phyloP scores from a whole-genome alignment of 768 basidiomycete species.

The Panaeolus cyanescens region DNA sequence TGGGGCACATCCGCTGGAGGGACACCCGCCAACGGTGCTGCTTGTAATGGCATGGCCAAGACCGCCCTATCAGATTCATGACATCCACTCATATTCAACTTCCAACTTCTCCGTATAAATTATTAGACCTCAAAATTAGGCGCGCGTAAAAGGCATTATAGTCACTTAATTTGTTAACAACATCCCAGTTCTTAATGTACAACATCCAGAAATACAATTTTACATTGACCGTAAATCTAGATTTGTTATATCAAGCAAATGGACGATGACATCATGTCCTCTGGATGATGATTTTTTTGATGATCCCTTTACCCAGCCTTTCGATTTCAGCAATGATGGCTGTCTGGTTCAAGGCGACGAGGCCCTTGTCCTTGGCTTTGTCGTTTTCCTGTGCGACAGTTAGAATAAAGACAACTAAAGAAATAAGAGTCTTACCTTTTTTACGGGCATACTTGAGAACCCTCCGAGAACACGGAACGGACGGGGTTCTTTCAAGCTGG shows the following conservation, averaged over 20 bases:
- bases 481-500: conserved; percentile 57
- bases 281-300: conserved; percentile 48
- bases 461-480: conserved; percentile 83
- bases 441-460: conserved; percentile 68
- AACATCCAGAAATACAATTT: not conserved
- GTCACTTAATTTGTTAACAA: not conserved
- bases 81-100: not conserved
- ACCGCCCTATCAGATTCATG: not conserved
- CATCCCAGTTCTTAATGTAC: not conserved
- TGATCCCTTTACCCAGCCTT: conserved; percentile 69
- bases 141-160: too few species aligned
- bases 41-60: conserved; percentile 11
- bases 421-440: conserved; percentile 31
- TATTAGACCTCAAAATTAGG: too few species aligned
- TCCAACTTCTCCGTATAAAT: not conserved
- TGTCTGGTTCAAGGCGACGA: conserved; percentile 66
- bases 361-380: conserved; percentile 55
- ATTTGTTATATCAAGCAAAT: too few species aligned
- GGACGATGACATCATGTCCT: conserved; percentile 5
- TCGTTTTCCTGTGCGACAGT: conserved; percentile 32
- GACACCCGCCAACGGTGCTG: conserved; percentile 14
- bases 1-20: conserved; percentile 16
- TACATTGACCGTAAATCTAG: too few species aligned
- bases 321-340: conserved; percentile 76
- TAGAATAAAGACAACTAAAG: not conserved